Base-by-base conservation (phyloP, 2,329 filamentous ascomycete species). In the Nemania sp. region DNA sequence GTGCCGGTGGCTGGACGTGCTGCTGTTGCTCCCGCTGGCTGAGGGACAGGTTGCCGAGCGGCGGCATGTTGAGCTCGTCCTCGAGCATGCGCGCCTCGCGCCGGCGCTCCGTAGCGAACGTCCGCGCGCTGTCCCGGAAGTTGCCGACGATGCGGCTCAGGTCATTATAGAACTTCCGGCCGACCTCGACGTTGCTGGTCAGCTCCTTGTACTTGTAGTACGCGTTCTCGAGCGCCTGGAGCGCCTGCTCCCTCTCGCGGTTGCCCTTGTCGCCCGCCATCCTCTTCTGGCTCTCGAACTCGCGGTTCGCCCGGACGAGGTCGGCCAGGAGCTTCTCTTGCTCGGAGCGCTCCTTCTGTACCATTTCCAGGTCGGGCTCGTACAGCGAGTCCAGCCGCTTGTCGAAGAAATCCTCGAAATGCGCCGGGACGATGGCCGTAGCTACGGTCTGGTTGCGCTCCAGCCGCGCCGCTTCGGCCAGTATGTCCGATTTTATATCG, bases 131-230 rank as follows among this genome's bases (percentile, higher is more conserved):
- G 67, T 97, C 94, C 17, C 92, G 83, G 74, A 97, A 98, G 10
- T 79, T 79, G 0, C 87, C 89, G 0, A 97, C 90, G 64, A 98
- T 92, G 75, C 90, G 91, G 48, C 90, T 91, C 4, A 99, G 82
- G 71, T 98, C 93, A 68, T 99, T 99, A 79, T 98, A 99, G 73
- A 99, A 99, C 74, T 95, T 97, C 54, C 94, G 83, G 0, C 92
- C 95, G 0, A 90, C 91, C 66, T 98, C 94, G 2, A 97, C 82
- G 72, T 98, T 97, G 66, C 86, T 91, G 59, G 97, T 87, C 58
- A 98, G 91, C 74, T 99, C 94, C 77, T 97, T 97, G 80, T 98
- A 98, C 77, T 94, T 96, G 75, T 92, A 87, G 73, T 96, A 98
- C 0, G 92, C 94, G 65, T 90, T 92, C 74, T 98, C 94, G 10